phyloP scores from a whole-genome alignment of 2,329 filamentous ascomycete genomes.

The Diplodia mutila region DNA sequence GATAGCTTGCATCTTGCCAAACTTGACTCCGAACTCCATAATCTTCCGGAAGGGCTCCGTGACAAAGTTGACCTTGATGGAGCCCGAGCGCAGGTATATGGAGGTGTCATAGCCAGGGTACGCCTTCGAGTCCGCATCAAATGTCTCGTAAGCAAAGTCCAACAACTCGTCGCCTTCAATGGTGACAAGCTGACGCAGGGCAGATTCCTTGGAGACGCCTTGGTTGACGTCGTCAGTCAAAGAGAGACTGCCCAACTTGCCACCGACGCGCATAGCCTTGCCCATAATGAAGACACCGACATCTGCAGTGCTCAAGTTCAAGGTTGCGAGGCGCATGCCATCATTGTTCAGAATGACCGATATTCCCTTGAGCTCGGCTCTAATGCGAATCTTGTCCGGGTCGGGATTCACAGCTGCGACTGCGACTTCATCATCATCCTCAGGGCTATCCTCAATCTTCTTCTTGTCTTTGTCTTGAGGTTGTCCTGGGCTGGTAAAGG shows the following conservation, averaged over 20 bases:
- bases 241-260: slow-evolving; percentile 83
- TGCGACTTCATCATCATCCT: slow-evolving; percentile 41
- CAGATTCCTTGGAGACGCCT: slow-evolving; percentile 79
- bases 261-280: slow-evolving; percentile 83
- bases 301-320: slow-evolving; percentile 90
- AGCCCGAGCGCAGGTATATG: slow-evolving; percentile 86
- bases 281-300: slow-evolving; percentile 86
- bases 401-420: slow-evolving; percentile 46
- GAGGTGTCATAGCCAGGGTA: slow-evolving; percentile 97
- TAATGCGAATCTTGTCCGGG: slow-evolving; percentile 84
- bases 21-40: slow-evolving; percentile 96
- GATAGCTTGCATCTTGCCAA: slow-evolving; percentile 98
- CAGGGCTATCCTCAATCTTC: slow-evolving; percentile 29
- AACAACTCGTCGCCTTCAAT: slow-evolving; percentile 95
- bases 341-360: slow-evolving; percentile 96
- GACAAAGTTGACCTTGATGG: slow-evolving; percentile 94
- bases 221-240: slow-evolving; percentile 93
- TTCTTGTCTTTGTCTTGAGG: slow-evolving; percentile 33
- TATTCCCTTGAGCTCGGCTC: slow-evolving; percentile 91
- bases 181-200: slow-evolving; percentile 82
- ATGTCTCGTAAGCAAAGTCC: slow-evolving; percentile 97
- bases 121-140: slow-evolving; percentile 71
- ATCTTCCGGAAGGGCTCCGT: slow-evolving; percentile 98
- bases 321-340: slow-evolving; percentile 87
- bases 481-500: slow-evolving; percentile 72